Evolutionary conservation across 139 green algal genomes (phyloP).

Genomic region (Marvania coccoides): DNA sequence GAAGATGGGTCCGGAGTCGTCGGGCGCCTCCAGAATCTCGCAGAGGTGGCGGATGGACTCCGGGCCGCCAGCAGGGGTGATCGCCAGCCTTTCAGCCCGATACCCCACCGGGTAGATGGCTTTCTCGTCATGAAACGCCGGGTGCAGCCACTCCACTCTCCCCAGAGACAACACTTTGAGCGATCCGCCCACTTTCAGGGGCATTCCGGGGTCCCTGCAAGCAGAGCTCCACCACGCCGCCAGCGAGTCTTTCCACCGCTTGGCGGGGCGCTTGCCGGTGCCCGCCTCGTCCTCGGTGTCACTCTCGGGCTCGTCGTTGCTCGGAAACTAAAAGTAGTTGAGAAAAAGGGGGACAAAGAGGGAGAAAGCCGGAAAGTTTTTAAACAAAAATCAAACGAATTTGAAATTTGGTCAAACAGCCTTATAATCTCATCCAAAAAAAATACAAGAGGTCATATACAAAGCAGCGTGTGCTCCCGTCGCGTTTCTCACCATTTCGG

Average conservation of each 20-base stretch:
- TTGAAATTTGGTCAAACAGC: no score
- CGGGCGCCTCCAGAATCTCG: conserved; percentile 27
- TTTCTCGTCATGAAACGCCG: conserved; percentile 56
- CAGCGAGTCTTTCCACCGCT: background rate
- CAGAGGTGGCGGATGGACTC: conserved; percentile 29
- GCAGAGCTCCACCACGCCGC: background rate
- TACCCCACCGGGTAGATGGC: conserved; percentile 68
- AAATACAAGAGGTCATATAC: no score
- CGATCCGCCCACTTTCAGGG: background rate
- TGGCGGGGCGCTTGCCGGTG: background rate
- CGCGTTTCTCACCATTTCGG: no score
- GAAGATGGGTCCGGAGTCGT: conserved; percentile 51
- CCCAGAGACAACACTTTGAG: conserved; percentile 45
- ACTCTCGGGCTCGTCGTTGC: conserved; percentile 8
- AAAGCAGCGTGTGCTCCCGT: no score
- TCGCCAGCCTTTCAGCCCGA: conserved; percentile 13
- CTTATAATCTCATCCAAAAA: no score
- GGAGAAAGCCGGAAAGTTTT: no score
- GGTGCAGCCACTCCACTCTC: conserved; percentile 52
- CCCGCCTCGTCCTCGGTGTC: conserved; percentile 4
- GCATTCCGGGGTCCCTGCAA: background rate
- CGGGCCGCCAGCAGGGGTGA: conserved; percentile 6
- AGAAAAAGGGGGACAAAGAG: no score
- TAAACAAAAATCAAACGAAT: no score
- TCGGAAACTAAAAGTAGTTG: no score